Evolutionary conservation across 371 early-diverging fungal species (phyloP).

Genomic region (Syncephalastrum monosporum): DNA sequence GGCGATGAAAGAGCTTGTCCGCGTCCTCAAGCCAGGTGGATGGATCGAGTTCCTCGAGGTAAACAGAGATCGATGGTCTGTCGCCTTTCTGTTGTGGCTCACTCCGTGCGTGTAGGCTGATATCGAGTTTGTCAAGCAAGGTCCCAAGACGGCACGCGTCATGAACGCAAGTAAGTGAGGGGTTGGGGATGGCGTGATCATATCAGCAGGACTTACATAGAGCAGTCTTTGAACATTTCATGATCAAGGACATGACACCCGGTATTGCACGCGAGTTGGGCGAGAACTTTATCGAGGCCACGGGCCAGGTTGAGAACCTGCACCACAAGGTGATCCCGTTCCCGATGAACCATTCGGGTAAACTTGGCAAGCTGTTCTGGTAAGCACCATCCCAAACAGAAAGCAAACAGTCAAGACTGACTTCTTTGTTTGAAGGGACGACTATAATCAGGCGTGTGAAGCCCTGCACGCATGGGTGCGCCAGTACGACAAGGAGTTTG

Average conservation of each 20-base stretch:
- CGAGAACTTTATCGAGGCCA: constrained; percentile 4
- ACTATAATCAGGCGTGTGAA: constrained; percentile 18
- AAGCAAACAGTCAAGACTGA: background rate
- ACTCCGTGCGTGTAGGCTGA: background rate
- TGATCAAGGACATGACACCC: constrained; percentile 7
- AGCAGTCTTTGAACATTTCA: background rate
- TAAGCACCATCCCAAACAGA: background rate
- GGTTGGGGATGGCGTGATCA: background rate
- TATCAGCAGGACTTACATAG: background rate
- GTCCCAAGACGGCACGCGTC: constrained; percentile 5
- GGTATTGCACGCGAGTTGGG: constrained; percentile 4
- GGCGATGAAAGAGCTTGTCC: constrained; percentile 12
- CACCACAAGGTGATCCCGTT: constrained; percentile 4
- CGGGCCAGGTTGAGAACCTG: constrained; percentile 2
- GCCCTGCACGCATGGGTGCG: constrained; percentile 18
- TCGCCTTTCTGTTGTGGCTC: too few species aligned
- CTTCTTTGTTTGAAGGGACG: constrained; percentile 17
- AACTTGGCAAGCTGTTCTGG: constrained; percentile 9
- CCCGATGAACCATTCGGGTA: constrained; percentile 20
- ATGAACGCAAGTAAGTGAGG: constrained; percentile 8
- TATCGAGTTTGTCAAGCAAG: constrained; percentile 8
- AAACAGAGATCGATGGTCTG: background rate
- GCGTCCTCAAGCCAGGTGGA: constrained; percentile 22
- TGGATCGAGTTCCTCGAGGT: constrained; percentile 21
- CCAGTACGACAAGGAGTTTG: constrained; percentile 11